Percentiles rank a stretch among this genome's conserved stretches.
These are phyloP conservation scores for Colletotrichum noveboracense DNA, from an alignment of 2,329 filamentous ascomycete genomes.

Conservation along the genomic window DNA sequence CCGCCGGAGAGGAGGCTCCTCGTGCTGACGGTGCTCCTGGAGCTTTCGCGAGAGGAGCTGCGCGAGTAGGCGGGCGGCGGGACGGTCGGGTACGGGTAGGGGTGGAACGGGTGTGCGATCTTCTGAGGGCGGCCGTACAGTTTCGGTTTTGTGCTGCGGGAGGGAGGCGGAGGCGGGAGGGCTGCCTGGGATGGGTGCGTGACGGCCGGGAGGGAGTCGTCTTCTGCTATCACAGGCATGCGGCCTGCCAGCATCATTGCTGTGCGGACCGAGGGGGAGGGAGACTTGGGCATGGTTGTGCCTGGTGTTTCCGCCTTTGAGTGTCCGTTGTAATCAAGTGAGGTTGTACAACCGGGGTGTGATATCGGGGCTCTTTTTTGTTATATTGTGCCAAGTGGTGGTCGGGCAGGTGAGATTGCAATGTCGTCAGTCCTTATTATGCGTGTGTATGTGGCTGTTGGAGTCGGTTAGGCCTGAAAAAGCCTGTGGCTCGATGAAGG, in stretches of 20 bases:
- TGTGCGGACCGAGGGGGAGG: conserved; percentile 24
- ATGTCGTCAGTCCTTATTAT: neutral
- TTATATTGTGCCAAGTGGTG: neutral
- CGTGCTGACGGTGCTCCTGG: neutral
- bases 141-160: neutral
- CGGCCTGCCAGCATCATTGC: conserved; percentile 31
- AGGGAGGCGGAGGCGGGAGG: neutral
- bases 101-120: neutral
- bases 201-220: conserved; percentile 25
- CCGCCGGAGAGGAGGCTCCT: neutral
- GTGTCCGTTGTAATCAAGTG: neutral
- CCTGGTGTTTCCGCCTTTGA: neutral
- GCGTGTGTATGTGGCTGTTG: neutral
- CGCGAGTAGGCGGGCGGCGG: conserved; percentile 20
- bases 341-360: neutral
- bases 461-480: neutral
- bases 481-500: neutral
- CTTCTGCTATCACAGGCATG: conserved; percentile 44
- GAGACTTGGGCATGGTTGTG: conserved; percentile 20
- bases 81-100: conserved; percentile 15
- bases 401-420: neutral
- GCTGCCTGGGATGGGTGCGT: neutral
- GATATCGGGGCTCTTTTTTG: neutral
- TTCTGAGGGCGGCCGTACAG: neutral
- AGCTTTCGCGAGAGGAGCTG: conserved; percentile 15